Conservation (phyloP, 2,329 filamentous ascomycete genomes). For the Scedosporium dehoogii region DNA sequence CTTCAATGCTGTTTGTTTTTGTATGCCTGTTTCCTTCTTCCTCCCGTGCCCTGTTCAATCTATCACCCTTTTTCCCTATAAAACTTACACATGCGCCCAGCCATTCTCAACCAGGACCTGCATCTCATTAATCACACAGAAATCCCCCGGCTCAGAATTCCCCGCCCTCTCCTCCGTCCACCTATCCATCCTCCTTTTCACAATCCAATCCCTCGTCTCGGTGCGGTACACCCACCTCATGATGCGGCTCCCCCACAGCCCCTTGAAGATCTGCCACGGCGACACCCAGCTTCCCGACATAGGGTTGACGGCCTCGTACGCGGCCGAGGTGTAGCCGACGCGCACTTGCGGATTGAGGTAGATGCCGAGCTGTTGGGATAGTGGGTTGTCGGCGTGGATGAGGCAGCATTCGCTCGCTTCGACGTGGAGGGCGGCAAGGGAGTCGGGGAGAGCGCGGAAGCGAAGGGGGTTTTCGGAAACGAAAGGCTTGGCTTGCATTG, state of each 20-base stretch:
- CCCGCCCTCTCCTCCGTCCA: conserved; percentile 26
- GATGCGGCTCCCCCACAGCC: conserved; percentile 49
- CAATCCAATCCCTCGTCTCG: conserved; percentile 17
- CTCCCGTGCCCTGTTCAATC: background rate
- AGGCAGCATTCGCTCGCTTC: conserved; percentile 76
- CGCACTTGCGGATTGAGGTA: conserved; percentile 61
- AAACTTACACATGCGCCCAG: conserved; percentile 43
- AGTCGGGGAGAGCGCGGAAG: conserved; percentile 57
- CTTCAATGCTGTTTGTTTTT: background rate
- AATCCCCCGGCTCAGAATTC: conserved; percentile 32
- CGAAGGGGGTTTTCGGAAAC: conserved; percentile 32
- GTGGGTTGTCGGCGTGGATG: conserved; percentile 61
- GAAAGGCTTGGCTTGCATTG: conserved; percentile 46
- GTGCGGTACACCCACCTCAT: conserved; percentile 29
- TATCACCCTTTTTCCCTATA: background rate
- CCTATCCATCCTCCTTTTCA: conserved; percentile 25
- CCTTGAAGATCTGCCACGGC: conserved; percentile 35
- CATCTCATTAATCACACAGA: conserved; percentile 52
- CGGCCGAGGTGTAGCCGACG: conserved; percentile 50
- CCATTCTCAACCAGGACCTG: conserved; percentile 47
- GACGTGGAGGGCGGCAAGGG: conserved; percentile 50
- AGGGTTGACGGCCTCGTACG: conserved; percentile 40
- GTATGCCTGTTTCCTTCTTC: background rate
- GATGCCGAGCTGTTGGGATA: conserved; percentile 42
- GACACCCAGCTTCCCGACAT: conserved; percentile 32